These are phyloP conservation scores for Mrakia blollopis DNA, from an alignment of 768 basidiomycete species.

Conservation along the genomic window DNA sequence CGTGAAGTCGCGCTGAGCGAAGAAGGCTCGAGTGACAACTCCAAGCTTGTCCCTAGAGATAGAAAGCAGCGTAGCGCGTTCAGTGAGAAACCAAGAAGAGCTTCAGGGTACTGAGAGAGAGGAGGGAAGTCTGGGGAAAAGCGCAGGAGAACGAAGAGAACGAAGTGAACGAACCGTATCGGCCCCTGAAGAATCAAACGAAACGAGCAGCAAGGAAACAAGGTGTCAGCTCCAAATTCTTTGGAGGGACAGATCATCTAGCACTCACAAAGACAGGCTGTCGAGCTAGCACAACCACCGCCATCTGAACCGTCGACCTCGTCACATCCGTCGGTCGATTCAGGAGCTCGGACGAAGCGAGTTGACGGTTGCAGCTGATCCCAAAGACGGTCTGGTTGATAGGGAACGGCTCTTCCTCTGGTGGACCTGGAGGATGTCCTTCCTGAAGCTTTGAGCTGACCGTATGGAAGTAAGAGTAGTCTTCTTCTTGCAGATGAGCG, in stretches of 20 bases:
- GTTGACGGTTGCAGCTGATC: slow-evolving; percentile 98
- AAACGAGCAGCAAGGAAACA: background rate
- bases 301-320: slow-evolving; percentile 93
- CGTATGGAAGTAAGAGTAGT: slow-evolving; percentile 82
- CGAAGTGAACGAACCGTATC: slow-evolving; percentile 58
- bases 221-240: background rate
- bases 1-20: slow-evolving; percentile 83
- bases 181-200: slow-evolving; percentile 56
- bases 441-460: slow-evolving; percentile 9
- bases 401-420: slow-evolving; percentile 49
- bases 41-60: slow-evolving; percentile 76
- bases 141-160: no score
- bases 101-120: background rate
- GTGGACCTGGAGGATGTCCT: slow-evolving; percentile 30
- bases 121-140: background rate
- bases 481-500: slow-evolving; percentile 88
- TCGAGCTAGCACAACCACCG: slow-evolving; percentile 81
- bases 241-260: background rate
- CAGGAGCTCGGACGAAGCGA: slow-evolving; percentile 68
- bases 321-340: slow-evolving; percentile 79
- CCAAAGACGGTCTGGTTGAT: slow-evolving; percentile 81
- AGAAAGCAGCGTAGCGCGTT: background rate
- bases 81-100: background rate
- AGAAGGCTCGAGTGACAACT: slow-evolving; percentile 86
- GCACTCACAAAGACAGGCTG: slow-evolving; percentile 46